phyloP scores from a whole-genome alignment of 148 eudicot genomes.

The Beta vulgaris region DNA sequence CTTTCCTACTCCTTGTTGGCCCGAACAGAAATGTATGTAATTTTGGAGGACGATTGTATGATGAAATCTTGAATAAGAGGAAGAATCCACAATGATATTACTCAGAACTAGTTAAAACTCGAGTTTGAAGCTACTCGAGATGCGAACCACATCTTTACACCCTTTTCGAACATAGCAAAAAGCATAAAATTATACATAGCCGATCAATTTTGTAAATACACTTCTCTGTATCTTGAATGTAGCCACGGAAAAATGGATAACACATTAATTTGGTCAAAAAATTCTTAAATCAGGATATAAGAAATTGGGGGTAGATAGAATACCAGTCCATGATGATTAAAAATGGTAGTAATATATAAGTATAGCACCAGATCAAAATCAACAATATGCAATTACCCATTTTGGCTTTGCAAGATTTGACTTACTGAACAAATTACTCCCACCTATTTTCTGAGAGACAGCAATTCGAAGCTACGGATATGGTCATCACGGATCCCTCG shows the following conservation, averaged over 20 bases:
- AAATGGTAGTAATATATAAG: slow-evolving; percentile 12
- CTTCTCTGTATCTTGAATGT: slow-evolving; percentile 9
- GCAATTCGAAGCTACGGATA: slow-evolving; percentile 83
- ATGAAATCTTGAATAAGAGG: no score
- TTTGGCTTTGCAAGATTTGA: slow-evolving; percentile 19
- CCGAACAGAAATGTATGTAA: no score
- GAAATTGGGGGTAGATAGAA: not conserved
- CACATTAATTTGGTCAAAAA: slow-evolving; percentile 23
- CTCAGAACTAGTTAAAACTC: no score
- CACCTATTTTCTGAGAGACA: slow-evolving; percentile 66
- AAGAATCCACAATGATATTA: no score
- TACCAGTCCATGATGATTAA: slow-evolving; percentile 8
- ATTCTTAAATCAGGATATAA: slow-evolving; percentile 2
- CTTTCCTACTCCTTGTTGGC: no score
- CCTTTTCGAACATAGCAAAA: no score
- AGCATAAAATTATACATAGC: not conserved
- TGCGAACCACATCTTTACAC: no score
- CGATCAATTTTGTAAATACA: slow-evolving; percentile 7
- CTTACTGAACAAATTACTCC: slow-evolving; percentile 13
- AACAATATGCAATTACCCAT: slow-evolving; percentile 11
- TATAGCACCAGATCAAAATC: slow-evolving; percentile 18
- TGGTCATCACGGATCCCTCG: slow-evolving; percentile 70
- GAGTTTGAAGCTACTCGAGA: no score
- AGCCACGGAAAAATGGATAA: slow-evolving; percentile 3
- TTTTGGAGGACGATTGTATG: no score